Percentiles rank a stretch among this genome's conserved stretches.
phyloP scores from a whole-genome alignment of 129 eudicot genomes.

The Escallonia rubra region DNA sequence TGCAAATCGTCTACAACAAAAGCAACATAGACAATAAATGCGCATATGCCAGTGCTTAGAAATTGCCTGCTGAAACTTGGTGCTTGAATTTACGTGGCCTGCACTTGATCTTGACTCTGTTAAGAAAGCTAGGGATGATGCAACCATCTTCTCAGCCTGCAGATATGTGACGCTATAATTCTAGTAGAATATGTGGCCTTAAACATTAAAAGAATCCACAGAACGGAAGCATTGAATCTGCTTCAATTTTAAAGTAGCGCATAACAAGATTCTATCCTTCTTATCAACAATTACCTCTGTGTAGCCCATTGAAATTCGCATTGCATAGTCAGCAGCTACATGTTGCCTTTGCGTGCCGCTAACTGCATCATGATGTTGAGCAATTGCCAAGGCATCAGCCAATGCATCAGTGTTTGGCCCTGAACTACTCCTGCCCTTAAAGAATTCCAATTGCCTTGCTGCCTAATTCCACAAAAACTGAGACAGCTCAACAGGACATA shows the following conservation, averaged over 20 bases:
- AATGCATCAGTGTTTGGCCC: constrained; percentile 67
- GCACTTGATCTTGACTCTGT: constrained; percentile 33
- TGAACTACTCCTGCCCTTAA: constrained; percentile 48
- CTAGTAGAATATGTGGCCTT: neutral
- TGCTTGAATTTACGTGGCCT: constrained; percentile 20
- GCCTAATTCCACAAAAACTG: constrained; percentile 43
- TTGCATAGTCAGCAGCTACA: constrained; percentile 87
- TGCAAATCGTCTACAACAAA: constrained; percentile 2
- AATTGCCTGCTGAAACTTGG: constrained; percentile 66
- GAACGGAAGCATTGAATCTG: neutral
- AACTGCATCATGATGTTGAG: constrained; percentile 96
- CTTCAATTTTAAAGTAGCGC: neutral
- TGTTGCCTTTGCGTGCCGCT: constrained; percentile 93
- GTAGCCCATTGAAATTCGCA: constrained; percentile 71
- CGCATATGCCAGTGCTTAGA: neutral
- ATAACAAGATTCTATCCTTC: neutral
- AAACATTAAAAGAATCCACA: neutral
- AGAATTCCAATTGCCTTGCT: constrained; percentile 87
- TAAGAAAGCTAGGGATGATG: constrained; percentile 57
- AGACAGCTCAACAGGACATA: constrained; percentile 10
- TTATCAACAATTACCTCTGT: constrained; percentile 40
- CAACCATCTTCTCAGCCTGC: constrained; percentile 83
- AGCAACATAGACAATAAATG: neutral
- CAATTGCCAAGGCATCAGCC: constrained; percentile 86
- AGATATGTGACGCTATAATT: constrained; percentile 7